Evolutionary conservation across 805 yeast species (phyloP), one percentile per base, ranked within the genome.

Genomic region (Wickerhamomyces canadensis): DNA sequence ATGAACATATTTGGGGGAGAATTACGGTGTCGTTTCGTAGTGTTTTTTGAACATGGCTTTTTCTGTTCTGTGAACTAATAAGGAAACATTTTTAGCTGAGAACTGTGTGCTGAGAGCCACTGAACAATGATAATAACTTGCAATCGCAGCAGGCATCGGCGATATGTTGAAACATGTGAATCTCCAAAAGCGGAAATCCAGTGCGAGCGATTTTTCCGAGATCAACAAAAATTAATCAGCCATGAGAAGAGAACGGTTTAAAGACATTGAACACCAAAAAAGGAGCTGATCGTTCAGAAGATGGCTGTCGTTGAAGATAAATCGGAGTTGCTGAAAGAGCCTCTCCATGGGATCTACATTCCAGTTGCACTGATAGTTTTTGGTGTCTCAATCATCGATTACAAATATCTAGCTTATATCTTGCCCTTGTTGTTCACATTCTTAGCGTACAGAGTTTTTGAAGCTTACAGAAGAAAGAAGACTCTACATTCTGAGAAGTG

Each of bases 281-380:
- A 12, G 8, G 46, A 48, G 50, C 33, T 35, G 14, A 35, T 22
- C 13, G 47, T 38, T 24, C n/a, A n/a, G 21, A 34, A 12, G 8
- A 48, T 49, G 50, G 35, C 36, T 17, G 36, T 22, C 13, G 47
- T 38, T 24, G 48, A 63, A 34, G 71, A 67, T 42, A 68, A 70
- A 26, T 58, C 72, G 45, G 78, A 76, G 36, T 61, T 82, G 31
- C 65, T 81, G 41, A 77, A 80, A 52, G 74, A 80, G 37, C 88
- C 89, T 6, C 58, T 84, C 30, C 94, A 84, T 51, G 87, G 89
- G 15, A 74, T 84, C 35, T 77, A 74, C 54, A 83, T 84, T 46
- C 94, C 94, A 6, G 60, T 72, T 19, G 74, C 66, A 2, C 67
- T 84, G 35, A 68, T 83, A 33, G 29, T 80, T 7, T 67, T 70